Conservation (phyloP, 371 early-diverging fungal species). For the Mycotypha africana region DNA sequence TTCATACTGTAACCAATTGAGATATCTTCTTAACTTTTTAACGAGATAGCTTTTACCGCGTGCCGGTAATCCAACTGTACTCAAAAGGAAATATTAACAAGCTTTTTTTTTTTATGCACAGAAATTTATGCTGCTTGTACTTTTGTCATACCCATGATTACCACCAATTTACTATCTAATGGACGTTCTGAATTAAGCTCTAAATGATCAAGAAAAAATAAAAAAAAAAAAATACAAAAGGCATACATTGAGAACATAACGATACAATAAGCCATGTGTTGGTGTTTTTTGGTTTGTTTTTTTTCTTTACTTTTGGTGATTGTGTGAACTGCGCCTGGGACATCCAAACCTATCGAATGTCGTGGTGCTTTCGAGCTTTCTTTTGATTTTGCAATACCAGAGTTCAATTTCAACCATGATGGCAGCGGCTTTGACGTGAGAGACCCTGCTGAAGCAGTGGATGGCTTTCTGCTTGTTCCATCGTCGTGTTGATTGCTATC, state of each 20-base stretch:
- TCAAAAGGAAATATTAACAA: background rate
- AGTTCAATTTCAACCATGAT: conserved; percentile 10
- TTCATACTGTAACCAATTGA: conserved; percentile 64
- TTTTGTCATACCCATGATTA: conserved; percentile 58
- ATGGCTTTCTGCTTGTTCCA: background rate
- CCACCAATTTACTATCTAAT: conserved; percentile 49
- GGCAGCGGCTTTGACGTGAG: background rate
- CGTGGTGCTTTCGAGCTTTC: conserved; percentile 1
- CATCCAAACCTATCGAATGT: conserved; percentile 25
- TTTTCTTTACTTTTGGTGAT: conserved; percentile 8
- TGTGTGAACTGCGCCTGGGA: conserved; percentile 31
- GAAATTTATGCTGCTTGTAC: background rate
- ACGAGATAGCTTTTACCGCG: conserved; percentile 87
- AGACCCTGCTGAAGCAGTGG: no score
- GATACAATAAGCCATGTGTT: no score
- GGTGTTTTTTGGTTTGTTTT: background rate
- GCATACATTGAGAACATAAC: no score
- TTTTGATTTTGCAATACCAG: background rate
- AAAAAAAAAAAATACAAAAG: background rate
- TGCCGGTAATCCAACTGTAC: conserved; percentile 74
- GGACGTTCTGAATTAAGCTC: conserved; percentile 29
- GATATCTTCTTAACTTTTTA: conserved; percentile 78
- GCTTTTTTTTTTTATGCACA: no score
- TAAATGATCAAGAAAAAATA: background rate
- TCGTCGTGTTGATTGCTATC: background rate